A percentile compares a stretch with the other conserved stretches of the same genome.
Conservation (phyloP, 495 filamentous ascomycete species). For the Trichoderma orchidacearum region DNA sequence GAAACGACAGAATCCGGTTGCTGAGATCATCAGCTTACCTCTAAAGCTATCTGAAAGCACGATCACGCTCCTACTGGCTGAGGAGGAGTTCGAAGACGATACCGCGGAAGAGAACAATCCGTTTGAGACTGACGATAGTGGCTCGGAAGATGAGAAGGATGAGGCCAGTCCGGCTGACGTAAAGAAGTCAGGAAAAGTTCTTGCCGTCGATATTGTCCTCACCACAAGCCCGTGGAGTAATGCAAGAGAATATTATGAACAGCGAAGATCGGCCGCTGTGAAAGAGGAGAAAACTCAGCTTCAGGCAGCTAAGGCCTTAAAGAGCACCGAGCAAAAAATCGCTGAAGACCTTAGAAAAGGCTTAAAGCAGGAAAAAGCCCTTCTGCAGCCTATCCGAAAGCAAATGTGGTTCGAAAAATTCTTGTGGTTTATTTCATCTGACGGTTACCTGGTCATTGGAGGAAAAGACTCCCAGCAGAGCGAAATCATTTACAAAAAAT, state of each 20-base stretch:
- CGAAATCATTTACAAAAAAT: slow-evolving; percentile 74
- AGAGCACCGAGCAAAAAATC: slow-evolving; percentile 81
- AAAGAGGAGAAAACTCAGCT: slow-evolving; percentile 78
- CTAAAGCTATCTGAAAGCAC: slow-evolving; percentile 83
- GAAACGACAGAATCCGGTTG: slow-evolving; percentile 65
- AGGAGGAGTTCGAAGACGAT: slow-evolving; percentile 42
- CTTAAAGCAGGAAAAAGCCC: slow-evolving; percentile 82
- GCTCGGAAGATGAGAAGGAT: slow-evolving; percentile 44
- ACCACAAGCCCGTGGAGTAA: slow-evolving; percentile 73
- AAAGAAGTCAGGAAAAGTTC: slow-evolving; percentile 28
- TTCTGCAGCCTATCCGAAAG: slow-evolving; percentile 68
- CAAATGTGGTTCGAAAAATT: slow-evolving; percentile 97
- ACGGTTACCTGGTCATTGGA: slow-evolving; percentile 83
- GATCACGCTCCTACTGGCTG: slow-evolving; percentile 64
- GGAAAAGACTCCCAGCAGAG: slow-evolving; percentile 83
- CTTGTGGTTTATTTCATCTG: slow-evolving; percentile 84
- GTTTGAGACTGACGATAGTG: slow-evolving; percentile 54
- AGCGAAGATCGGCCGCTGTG: slow-evolving; percentile 67
- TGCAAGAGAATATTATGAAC: slow-evolving; percentile 79
- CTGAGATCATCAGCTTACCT: slow-evolving; percentile 74
- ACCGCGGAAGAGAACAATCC: slow-evolving; percentile 35
- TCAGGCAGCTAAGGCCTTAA: slow-evolving; percentile 73
- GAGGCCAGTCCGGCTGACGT: slow-evolving; percentile 18
- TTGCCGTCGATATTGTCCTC: slow-evolving; percentile 77
- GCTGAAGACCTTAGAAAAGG: slow-evolving; percentile 69